phyloP scores from a whole-genome alignment of 2,329 filamentous ascomycete species.

The Fusarium decemcellulare region DNA sequence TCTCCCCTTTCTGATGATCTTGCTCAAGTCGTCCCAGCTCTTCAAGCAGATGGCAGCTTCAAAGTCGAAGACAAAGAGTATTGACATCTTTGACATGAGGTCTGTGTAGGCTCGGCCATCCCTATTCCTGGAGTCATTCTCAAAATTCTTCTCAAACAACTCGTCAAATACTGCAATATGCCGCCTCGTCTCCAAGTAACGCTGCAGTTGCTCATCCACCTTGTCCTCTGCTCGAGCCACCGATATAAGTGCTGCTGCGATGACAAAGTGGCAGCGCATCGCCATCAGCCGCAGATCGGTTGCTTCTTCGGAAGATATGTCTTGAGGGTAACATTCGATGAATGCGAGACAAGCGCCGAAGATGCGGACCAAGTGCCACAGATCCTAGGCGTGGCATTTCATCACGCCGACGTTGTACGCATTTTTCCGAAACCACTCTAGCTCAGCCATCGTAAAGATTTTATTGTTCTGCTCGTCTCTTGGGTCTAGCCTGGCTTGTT shows the following conservation, averaged over 20 bases:
- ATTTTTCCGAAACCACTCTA: constrained; percentile 89
- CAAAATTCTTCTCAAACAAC: constrained; percentile 66
- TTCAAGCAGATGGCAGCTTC: constrained; percentile 79
- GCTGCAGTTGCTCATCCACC: constrained; percentile 66
- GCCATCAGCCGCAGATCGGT: constrained; percentile 70
- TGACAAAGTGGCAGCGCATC: constrained; percentile 81
- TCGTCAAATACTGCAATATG: constrained; percentile 74
- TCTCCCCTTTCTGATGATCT: constrained; percentile 69
- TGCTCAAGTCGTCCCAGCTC: constrained; percentile 75
- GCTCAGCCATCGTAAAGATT: constrained; percentile 73
- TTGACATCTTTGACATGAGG: constrained; percentile 73
- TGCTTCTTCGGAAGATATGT: constrained; percentile 56
- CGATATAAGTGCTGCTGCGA: constrained; percentile 65
- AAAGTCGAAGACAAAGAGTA: constrained; percentile 82
- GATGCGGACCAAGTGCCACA: constrained; percentile 69
- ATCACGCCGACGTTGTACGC: constrained; percentile 84
- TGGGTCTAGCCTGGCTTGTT: constrained; percentile 50
- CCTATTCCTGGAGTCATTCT: constrained; percentile 55
- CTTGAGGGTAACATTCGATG: constrained; percentile 64
- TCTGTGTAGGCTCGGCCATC: constrained; percentile 64
- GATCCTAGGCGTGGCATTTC: constrained; percentile 68
- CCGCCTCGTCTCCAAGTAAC: constrained; percentile 73
- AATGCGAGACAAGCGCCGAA: constrained; percentile 67
- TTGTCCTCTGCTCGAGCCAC: constrained; percentile 67
- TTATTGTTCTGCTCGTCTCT: constrained; percentile 58